Percentiles rank a stretch among this genome's conserved stretches.
Conservation (phyloP, 768 basidiomycete species). For the Trametopsis cervina region DNA sequence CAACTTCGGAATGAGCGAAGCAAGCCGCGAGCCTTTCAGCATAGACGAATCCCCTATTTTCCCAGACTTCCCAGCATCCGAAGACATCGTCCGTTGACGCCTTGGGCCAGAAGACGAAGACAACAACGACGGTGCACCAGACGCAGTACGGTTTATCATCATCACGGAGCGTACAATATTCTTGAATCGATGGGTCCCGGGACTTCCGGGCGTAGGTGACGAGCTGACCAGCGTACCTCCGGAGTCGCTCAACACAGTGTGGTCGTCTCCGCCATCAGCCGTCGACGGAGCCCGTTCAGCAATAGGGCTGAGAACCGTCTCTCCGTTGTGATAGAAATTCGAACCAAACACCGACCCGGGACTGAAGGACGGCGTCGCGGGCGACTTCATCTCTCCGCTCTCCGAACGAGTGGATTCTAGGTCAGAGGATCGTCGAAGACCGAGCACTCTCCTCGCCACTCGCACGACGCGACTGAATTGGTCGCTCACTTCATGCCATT, state of each 20-base stretch:
- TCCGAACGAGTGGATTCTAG: slow-evolving; percentile 3
- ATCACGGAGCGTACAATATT: slow-evolving; percentile 40
- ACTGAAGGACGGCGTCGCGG: slow-evolving; percentile 8
- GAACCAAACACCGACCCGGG: slow-evolving; percentile 16
- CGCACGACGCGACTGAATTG: slow-evolving; percentile 1
- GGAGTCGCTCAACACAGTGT: slow-evolving; percentile 17
- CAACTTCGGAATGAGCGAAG: slow-evolving; percentile 46
- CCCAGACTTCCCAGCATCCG: slow-evolving; percentile 8
- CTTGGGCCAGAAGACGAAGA: slow-evolving; percentile 1
- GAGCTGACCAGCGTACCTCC: neutral
- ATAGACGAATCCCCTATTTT: slow-evolving; percentile 23
- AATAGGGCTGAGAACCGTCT: slow-evolving; percentile 15
- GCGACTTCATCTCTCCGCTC: slow-evolving; percentile 9
- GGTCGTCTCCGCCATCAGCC: slow-evolving; percentile 13
- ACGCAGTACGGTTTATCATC: slow-evolving; percentile 32
- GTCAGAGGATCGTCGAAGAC: neutral
- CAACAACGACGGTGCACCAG: slow-evolving; percentile 21
- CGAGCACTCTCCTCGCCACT: neutral
- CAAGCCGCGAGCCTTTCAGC: slow-evolving; percentile 40
- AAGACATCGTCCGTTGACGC: slow-evolving; percentile 18
- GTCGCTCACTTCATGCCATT: slow-evolving; percentile 13
- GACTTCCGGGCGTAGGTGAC: slow-evolving; percentile 20
- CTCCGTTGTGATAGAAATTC: neutral
- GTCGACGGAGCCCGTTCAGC: slow-evolving; percentile 18
- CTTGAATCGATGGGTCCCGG: slow-evolving; percentile 24